Percentiles rank a stretch among this genome's conserved stretches.
These are phyloP conservation scores for Coemansia sp. DNA, from an alignment of 192 early-diverging fungal species.

Conservation along the genomic window DNA sequence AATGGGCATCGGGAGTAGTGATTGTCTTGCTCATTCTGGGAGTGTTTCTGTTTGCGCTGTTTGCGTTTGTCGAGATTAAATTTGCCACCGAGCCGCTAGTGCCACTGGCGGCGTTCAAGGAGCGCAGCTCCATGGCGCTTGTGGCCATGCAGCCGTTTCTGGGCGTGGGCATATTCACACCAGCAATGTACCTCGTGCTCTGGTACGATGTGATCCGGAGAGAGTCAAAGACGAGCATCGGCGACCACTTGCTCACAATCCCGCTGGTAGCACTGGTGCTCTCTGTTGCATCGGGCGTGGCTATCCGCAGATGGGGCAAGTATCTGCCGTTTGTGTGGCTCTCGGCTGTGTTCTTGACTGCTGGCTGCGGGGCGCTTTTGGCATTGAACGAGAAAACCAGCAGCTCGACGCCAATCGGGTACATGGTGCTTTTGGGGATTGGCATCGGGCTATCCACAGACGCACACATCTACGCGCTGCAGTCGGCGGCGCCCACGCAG, in stretches of 20 bases:
- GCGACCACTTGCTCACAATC: constrained; percentile 16
- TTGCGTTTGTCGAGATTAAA: constrained; percentile 60
- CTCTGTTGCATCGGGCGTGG: background rate
- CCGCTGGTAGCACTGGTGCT: constrained; percentile 8
- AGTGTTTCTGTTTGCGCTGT: constrained; percentile 48
- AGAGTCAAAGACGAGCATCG: constrained; percentile 6
- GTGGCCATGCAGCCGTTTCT: constrained; percentile 20
- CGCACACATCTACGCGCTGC: constrained; percentile 21
- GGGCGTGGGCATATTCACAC: constrained; percentile 24
- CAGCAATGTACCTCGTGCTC: constrained; percentile 56
- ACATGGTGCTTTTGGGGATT: constrained; percentile 33
- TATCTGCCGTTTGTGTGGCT: constrained; percentile 10
- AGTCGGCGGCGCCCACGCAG: constrained; percentile 6
- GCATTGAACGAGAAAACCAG: constrained; percentile 15
- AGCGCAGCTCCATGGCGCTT: constrained; percentile 26
- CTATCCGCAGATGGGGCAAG: constrained; percentile 3
- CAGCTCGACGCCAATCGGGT: constrained; percentile 13
- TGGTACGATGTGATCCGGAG: constrained; percentile 60
- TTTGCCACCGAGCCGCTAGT: constrained; percentile 53
- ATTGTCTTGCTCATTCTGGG: constrained; percentile 55
- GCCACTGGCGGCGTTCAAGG: constrained; percentile 52
- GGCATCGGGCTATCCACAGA: constrained; percentile 31
- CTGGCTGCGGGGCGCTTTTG: constrained; percentile 24
- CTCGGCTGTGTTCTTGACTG: constrained; percentile 16
- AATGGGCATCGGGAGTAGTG: constrained; percentile 62